A percentile compares a stretch with the other conserved stretches of the same genome.
These are phyloP conservation scores for Scutellaria barbata DNA, from an alignment of 257 asterid genomes.

Conservation along the genomic window DNA sequence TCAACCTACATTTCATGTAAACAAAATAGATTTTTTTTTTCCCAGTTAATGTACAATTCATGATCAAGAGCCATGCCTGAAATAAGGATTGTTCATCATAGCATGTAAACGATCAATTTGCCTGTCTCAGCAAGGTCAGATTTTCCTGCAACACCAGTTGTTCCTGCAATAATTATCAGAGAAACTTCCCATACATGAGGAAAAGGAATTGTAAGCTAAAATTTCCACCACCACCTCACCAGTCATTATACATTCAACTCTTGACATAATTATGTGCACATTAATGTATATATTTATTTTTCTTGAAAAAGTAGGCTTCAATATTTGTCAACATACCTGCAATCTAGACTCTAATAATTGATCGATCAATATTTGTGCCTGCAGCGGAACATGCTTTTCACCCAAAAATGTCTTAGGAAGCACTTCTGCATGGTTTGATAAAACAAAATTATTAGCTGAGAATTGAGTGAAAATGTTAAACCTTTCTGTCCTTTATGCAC, in stretches of 20 bases:
- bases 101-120: constrained; percentile 29
- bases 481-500: no score
- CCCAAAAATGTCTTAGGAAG: no score
- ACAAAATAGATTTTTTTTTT: not conserved
- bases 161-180: constrained; percentile 41
- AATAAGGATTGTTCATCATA: constrained; percentile 22
- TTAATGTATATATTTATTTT: not conserved
- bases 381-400: no score
- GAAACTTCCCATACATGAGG: not conserved
- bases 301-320: not conserved
- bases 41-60: not conserved
- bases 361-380: no score
- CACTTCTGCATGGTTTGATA: no score
- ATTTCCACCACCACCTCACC: not conserved
- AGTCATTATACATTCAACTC: not conserved
- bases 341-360: constrained; percentile 38
- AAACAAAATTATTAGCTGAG: no score
- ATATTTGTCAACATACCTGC: constrained; percentile 39
- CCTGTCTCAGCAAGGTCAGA: constrained; percentile 50
- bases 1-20: constrained; percentile 44
- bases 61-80: not conserved
- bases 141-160: constrained; percentile 36
- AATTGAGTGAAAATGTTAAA: no score
- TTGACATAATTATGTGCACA: not conserved
- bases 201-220: not conserved